Percentiles rank a stretch among this genome's conserved stretches.
Conservation (phyloP, 257 asterid species). For the Vinca minor region DNA sequence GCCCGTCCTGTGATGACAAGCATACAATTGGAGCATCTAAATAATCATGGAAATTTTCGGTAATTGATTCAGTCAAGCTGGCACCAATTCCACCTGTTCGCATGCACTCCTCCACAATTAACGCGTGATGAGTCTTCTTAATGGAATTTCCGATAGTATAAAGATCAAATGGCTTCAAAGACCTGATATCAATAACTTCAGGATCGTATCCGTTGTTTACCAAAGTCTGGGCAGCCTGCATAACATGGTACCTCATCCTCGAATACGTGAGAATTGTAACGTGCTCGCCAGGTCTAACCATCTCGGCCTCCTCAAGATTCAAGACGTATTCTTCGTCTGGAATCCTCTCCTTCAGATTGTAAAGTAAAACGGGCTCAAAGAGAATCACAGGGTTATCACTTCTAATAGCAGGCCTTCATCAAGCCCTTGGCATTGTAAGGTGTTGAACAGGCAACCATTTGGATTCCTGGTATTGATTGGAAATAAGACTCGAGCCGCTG, state of each 20-base stretch:
- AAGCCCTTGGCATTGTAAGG: slow-evolving; percentile 78
- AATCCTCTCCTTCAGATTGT: slow-evolving; percentile 72
- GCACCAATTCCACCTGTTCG: slow-evolving; percentile 93
- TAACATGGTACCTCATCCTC: slow-evolving; percentile 82
- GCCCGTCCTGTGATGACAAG: slow-evolving; percentile 77
- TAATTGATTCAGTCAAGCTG: slow-evolving; percentile 66
- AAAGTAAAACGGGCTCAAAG: slow-evolving; percentile 72
- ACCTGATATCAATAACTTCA: slow-evolving; percentile 77
- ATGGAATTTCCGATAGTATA: slow-evolving; percentile 66
- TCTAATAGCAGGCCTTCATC: slow-evolving; percentile 76
- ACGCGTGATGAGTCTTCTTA: slow-evolving; percentile 70
- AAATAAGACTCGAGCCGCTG: slow-evolving; percentile 78
- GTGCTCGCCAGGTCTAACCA: slow-evolving; percentile 78
- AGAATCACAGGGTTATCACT: slow-evolving; percentile 75
- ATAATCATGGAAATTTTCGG: slow-evolving; percentile 64
- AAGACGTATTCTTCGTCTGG: slow-evolving; percentile 69
- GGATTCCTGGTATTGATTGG: slow-evolving; percentile 80
- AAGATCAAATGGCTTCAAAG: slow-evolving; percentile 75
- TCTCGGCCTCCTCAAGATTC: slow-evolving; percentile 76
- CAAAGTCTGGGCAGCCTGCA: slow-evolving; percentile 77
- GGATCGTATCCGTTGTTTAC: slow-evolving; percentile 79
- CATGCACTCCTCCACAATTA: slow-evolving; percentile 86
- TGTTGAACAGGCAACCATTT: slow-evolving; percentile 82
- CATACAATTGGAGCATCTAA: slow-evolving; percentile 72
- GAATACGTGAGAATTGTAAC: slow-evolving; percentile 72